Evolutionary conservation across 352 stramenopile genomes (phyloP).

Genomic region (Aphanomyces stellatus): DNA sequence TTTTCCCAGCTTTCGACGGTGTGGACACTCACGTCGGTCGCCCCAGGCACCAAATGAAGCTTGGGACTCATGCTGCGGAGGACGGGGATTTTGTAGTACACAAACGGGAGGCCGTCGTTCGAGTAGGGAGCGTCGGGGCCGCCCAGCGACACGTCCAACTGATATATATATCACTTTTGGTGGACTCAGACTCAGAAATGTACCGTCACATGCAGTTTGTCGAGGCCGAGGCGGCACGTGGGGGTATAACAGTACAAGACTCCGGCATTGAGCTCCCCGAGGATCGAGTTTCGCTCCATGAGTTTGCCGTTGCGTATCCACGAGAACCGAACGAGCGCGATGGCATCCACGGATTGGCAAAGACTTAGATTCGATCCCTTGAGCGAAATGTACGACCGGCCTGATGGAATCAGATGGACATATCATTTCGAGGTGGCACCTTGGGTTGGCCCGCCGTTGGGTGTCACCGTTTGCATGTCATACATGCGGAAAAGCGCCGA

Average conservation of each 20-base stretch:
- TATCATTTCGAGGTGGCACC: background rate
- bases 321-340: slow-evolving; percentile 5
- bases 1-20: slow-evolving; percentile 20
- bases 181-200: too few relatives aligned
- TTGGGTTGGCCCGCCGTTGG: background rate
- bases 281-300: background rate
- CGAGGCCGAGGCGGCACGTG: background rate
- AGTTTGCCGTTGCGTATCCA: slow-evolving; percentile 8
- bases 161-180: too few relatives aligned
- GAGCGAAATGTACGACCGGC: slow-evolving; percentile 1
- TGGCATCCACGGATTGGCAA: background rate
- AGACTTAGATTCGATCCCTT: slow-evolving; percentile 4
- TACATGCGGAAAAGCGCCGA: slow-evolving; percentile 3
- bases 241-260: slow-evolving; percentile 16
- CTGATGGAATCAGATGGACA: background rate
- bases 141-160: slow-evolving; percentile 12
- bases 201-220: slow-evolving; percentile 10
- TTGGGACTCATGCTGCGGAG: slow-evolving; percentile 12
- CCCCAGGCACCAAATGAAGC: slow-evolving; percentile 7
- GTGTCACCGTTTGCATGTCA: background rate
- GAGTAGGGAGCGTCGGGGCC: background rate
- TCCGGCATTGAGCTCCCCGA: background rate
- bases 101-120: background rate
- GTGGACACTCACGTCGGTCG: slow-evolving; percentile 11
- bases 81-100: slow-evolving; percentile 9